Conservation (phyloP, 352 stramenopile species). For the Pythium vanterpoolii region DNA sequence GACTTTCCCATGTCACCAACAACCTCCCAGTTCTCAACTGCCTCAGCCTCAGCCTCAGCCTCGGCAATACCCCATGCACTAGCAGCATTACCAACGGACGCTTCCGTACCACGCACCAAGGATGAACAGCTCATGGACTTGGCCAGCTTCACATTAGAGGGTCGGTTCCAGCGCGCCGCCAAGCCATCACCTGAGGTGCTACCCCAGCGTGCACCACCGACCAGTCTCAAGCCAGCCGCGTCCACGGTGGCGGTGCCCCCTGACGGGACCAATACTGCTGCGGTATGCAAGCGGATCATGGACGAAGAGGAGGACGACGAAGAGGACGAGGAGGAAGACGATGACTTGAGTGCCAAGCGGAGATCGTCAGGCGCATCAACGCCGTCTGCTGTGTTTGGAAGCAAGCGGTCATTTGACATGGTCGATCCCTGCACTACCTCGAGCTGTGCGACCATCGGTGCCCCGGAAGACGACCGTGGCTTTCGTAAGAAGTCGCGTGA, state of each 20-base stretch:
- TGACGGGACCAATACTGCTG: neutral
- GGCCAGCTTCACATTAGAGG: conserved; percentile 38
- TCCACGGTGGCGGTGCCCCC: neutral
- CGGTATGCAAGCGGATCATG: conserved; percentile 40
- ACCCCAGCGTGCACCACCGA: neutral
- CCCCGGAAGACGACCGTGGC: conserved; percentile 52
- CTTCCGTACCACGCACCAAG: conserved; percentile 9
- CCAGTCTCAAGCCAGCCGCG: neutral
- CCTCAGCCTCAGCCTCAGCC: conserved; percentile 13
- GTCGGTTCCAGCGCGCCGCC: conserved; percentile 22
- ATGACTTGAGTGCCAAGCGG: neutral
- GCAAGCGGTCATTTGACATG: conserved; percentile 49
- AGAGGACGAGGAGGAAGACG: neutral
- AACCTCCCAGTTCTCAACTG: neutral
- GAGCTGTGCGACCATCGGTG: conserved; percentile 48
- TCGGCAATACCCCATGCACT: conserved; percentile 23
- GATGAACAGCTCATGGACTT: conserved; percentile 33
- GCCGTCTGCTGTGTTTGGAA: conserved; percentile 13
- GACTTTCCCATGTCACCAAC: neutral
- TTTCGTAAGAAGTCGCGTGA: conserved; percentile 75
- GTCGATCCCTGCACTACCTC: conserved; percentile 39
- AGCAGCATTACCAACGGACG: conserved; percentile 11
- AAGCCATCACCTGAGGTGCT: neutral
- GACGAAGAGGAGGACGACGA: conserved; percentile 17
- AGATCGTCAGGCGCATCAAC: neutral